A percentile compares a stretch with the other conserved stretches of the same genome.
These are phyloP conservation scores for Eimeria sp. DNA, from an alignment of 169 alveolate species.

Conservation along the genomic window DNA sequence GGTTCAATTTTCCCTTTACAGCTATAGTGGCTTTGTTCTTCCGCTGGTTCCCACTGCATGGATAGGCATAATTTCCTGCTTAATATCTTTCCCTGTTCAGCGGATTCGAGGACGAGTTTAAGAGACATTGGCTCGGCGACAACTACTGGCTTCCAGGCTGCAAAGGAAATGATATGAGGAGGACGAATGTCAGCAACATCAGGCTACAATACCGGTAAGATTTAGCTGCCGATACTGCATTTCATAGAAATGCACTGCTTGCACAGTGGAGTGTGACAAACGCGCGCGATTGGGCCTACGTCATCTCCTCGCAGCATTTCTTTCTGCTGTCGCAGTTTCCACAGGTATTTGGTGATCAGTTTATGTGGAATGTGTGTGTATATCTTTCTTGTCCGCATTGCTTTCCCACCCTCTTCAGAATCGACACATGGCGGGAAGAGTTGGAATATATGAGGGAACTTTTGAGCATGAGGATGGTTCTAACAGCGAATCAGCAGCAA, in stretches of 20 bases:
- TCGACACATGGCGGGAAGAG: constrained; percentile 62
- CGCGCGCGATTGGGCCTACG: neutral
- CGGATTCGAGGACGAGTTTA: constrained; percentile 86
- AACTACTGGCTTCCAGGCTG: constrained; percentile 68
- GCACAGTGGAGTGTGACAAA: neutral
- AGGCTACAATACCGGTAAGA: constrained; percentile 81
- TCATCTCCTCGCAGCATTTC: neutral
- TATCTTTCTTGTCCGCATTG: neutral
- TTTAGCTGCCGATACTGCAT: neutral
- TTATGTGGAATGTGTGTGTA: neutral
- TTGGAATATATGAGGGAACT: constrained; percentile 47
- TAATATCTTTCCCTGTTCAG: constrained; percentile 7
- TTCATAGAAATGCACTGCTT: neutral
- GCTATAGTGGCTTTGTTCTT: neutral
- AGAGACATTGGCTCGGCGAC: constrained; percentile 89
- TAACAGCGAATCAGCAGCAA: constrained; percentile 46
- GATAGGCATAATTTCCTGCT: neutral
- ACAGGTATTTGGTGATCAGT: neutral
- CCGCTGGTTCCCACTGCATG: neutral
- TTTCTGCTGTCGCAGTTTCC: neutral
- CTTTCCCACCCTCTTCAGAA: neutral
- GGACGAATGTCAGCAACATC: constrained; percentile 84
- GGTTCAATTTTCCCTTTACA: neutral
- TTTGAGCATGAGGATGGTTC: constrained; percentile 39
- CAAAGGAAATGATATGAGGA: constrained; percentile 81